Conservation (phyloP, 805 yeast genomes). For the Lipomyces orientalis region DNA sequence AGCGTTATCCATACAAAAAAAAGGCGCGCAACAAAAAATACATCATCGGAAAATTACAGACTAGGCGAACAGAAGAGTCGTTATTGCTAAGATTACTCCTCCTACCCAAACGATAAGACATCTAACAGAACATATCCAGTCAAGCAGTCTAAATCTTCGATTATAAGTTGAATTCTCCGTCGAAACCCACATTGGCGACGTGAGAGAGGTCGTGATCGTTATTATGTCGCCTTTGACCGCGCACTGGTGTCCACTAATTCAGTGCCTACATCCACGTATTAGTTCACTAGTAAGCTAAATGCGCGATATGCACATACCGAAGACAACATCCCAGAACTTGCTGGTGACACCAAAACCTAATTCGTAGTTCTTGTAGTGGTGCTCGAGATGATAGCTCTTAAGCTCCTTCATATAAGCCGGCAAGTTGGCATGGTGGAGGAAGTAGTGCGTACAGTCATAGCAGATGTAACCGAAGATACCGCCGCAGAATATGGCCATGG, state of each 20-base stretch:
- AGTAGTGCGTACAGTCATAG: constrained; percentile 94
- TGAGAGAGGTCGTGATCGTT: too few species aligned
- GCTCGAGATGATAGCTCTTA: constrained; percentile 93
- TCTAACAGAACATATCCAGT: too few species aligned
- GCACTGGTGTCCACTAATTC: constrained; percentile 32
- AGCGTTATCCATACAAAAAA: not conserved
- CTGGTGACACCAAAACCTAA: constrained; percentile 96
- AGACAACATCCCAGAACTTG: constrained; percentile 90
- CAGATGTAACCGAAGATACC: constrained; percentile 91
- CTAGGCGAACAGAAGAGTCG: not conserved
- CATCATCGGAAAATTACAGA: not conserved
- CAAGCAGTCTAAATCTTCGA: too few species aligned
- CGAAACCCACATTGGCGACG: too few species aligned
- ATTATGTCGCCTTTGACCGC: constrained; percentile 20
- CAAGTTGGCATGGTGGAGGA: constrained; percentile 82
- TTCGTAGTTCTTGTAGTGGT: constrained; percentile 96
- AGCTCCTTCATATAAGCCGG: constrained; percentile 77
- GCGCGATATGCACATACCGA: constrained; percentile 54
- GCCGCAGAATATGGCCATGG: constrained; percentile 94
- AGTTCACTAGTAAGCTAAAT: not conserved
- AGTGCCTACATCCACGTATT: constrained; percentile 19
- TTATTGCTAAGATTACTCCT: too few species aligned
- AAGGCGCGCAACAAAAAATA: not conserved
- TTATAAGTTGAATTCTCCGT: too few species aligned
- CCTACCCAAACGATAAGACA: too few species aligned